These are phyloP conservation scores for Ambrosia hybrid DNA, from an alignment of 140 eudicot genomes.

Conservation along the genomic window DNA sequence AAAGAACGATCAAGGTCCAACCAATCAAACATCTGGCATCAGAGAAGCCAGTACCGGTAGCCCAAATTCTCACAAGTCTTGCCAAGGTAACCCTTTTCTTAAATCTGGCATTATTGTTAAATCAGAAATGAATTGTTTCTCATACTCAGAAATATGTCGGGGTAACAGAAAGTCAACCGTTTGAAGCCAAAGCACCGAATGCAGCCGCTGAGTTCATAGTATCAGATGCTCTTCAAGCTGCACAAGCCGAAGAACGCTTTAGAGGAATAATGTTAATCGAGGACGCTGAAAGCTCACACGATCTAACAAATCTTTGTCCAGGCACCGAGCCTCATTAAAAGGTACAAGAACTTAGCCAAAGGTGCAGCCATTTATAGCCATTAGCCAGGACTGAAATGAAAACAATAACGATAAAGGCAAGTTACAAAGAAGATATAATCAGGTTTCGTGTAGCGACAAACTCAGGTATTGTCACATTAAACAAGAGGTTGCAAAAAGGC, in stretches of 20 bases:
- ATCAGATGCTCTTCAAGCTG: no score
- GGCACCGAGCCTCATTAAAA: constrained; percentile 45
- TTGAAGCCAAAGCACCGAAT: no score
- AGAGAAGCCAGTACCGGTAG: constrained; percentile 65
- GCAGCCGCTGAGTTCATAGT: no score
- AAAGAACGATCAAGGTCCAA: constrained; percentile 32
- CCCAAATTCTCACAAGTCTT: constrained; percentile 35
- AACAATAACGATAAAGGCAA: constrained; percentile 15
- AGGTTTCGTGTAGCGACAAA: no score
- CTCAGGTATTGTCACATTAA: no score
- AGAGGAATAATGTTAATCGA: no score
- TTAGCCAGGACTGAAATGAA: constrained; percentile 48
- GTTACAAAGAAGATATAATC: no score
- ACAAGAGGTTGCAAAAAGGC: no score
- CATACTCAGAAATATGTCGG: constrained; percentile 37
- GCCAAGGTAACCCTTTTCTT: constrained; percentile 61
- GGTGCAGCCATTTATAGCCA: constrained; percentile 38
- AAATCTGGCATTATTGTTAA: constrained; percentile 35
- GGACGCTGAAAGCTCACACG: constrained; percentile 94
- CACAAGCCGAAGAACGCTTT: no score
- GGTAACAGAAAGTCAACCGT: constrained; percentile 12
- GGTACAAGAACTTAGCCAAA: constrained; percentile 46
- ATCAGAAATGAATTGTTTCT: constrained; percentile 30
- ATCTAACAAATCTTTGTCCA: constrained; percentile 65
- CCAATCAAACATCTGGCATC: constrained; percentile 33